Evolutionary conservation across 345 rosid species (phyloP).

Genomic region (Eucalyptus globulus): DNA sequence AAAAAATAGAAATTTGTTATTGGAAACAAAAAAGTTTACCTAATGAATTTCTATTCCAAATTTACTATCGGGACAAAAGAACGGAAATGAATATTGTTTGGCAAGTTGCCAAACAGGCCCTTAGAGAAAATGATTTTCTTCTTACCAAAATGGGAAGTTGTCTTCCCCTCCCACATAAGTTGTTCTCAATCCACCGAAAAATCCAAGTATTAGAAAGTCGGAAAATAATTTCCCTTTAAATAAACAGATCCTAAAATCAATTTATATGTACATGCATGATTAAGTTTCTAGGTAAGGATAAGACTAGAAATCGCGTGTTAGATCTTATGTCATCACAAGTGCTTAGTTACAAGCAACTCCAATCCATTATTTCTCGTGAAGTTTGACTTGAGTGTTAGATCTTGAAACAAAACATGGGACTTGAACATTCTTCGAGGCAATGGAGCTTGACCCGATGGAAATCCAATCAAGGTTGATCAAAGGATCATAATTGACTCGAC

Average conservation of each 20-base stretch:
- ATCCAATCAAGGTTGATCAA: not conserved
- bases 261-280: not conserved
- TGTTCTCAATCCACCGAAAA: not conserved
- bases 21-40: rapidly evolving
- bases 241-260: not conserved
- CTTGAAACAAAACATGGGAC: not conserved
- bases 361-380: not conserved
- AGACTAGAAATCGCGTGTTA: not conserved
- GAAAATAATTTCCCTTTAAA: not conserved
- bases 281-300: not conserved
- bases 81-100: rapidly evolving
- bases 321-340: not conserved
- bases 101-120: rapidly evolving
- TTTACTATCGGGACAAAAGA: too few species aligned
- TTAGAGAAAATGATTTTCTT: not conserved
- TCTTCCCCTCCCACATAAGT: not conserved
- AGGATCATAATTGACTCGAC: not conserved
- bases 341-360: not conserved
- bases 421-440: not conserved
- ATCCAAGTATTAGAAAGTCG: not conserved
- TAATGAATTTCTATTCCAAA: rapidly evolving
- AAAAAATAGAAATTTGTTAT: too few species aligned
- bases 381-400: not conserved
- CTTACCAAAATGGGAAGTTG: rapidly evolving
- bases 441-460: not conserved